Conservation (phyloP, 164 flowering plant genomes). For the Tetrastigma voinierianum region DNA sequence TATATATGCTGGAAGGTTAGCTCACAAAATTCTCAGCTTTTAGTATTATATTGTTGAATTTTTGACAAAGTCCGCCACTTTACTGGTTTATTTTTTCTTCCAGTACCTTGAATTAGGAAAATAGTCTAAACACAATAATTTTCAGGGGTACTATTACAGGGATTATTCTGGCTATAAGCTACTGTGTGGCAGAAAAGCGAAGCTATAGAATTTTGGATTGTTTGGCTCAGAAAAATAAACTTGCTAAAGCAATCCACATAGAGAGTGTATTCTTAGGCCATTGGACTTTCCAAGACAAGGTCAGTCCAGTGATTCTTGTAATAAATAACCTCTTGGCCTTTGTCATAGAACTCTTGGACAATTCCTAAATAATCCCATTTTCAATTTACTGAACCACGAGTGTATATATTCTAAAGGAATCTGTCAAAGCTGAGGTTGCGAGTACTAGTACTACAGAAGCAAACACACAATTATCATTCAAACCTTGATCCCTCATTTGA, state of each 20-base stretch:
- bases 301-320: constrained; percentile 17
- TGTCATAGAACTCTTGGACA: not conserved
- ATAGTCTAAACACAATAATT: constrained; percentile 26
- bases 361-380: not conserved
- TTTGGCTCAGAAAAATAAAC: constrained; percentile 51
- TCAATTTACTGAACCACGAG: not conserved
- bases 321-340: not conserved
- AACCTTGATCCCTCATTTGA: not conserved
- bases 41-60: not conserved
- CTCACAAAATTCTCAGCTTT: not conserved
- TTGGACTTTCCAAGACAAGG: constrained; percentile 33
- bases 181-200: constrained; percentile 46
- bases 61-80: too few species aligned
- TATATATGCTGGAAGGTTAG: constrained; percentile 54
- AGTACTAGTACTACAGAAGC: not conserved
- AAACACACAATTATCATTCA: not conserved
- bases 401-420: not conserved
- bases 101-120: not conserved
- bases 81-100: not conserved
- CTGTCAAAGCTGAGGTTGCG: not conserved
- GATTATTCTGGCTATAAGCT: constrained; percentile 49
- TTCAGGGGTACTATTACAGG: constrained; percentile 78
- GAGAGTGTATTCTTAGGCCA: constrained; percentile 31
- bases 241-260: constrained; percentile 44
- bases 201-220: constrained; percentile 61